Conservation (phyloP, 768 basidiomycete genomes). For the Panaeolus papilionaceus region DNA sequence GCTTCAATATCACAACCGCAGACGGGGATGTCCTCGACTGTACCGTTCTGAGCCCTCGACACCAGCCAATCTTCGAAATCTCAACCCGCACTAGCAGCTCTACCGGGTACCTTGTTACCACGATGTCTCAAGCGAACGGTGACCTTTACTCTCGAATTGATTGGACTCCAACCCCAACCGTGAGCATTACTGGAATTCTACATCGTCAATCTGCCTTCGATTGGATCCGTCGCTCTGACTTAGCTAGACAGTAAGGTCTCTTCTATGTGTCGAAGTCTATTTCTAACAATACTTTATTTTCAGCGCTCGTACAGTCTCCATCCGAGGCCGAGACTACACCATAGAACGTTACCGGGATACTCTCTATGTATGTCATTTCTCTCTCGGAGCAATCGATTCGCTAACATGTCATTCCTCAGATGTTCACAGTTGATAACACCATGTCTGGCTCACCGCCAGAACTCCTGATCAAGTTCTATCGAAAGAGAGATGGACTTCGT, state of each 20-base stretch:
- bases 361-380: background rate
- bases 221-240: slow-evolving; percentile 15
- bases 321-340: background rate
- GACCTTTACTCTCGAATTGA: slow-evolving; percentile 23
- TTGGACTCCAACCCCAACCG: slow-evolving; percentile 26
- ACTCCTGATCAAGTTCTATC: background rate
- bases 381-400: background rate
- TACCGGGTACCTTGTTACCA: slow-evolving; percentile 23
- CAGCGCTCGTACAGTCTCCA: slow-evolving; percentile 4
- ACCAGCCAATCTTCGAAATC: slow-evolving; percentile 47
- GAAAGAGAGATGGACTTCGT: slow-evolving; percentile 7
- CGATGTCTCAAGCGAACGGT: slow-evolving; percentile 17
- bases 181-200: slow-evolving; percentile 24
- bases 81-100: slow-evolving; percentile 20
- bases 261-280: background rate
- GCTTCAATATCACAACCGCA: slow-evolving; percentile 23
- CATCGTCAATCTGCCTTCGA: slow-evolving; percentile 25
- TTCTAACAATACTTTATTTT: background rate
- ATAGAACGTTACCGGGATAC: background rate
- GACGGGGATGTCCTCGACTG: slow-evolving; percentile 48
- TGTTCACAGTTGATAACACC: background rate
- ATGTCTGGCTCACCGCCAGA: background rate
- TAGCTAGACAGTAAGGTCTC: background rate
- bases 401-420: background rate
- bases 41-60: slow-evolving; percentile 48